A percentile compares a stretch with the other conserved stretches of the same genome.
phyloP scores from a whole-genome alignment of 2,329 filamentous ascomycete genomes.

The Harringtonia lauricola region DNA sequence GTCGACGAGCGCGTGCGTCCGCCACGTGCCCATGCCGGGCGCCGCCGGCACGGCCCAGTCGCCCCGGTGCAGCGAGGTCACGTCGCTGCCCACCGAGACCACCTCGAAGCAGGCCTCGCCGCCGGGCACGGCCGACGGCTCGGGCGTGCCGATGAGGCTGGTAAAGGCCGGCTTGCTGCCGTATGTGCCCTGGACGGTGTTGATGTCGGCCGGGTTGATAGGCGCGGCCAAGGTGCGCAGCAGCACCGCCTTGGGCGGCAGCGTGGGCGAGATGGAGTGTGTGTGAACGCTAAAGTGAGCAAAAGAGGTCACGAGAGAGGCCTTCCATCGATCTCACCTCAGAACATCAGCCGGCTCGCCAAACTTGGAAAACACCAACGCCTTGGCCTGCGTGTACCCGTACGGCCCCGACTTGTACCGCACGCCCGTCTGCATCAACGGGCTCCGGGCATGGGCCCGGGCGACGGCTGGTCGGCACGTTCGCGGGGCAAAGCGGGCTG shows the following conservation, averaged over 20 bases:
- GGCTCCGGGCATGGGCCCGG: not conserved
- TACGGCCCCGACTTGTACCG: constrained; percentile 52
- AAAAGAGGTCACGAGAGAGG: not conserved
- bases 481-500: not conserved
- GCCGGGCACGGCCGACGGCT: constrained; percentile 68
- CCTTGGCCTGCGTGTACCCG: constrained; percentile 76
- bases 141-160: constrained; percentile 59
- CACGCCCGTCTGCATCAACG: constrained; percentile 2
- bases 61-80: constrained; percentile 49
- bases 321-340: constrained; percentile 28
- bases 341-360: constrained; percentile 66
- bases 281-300: constrained; percentile 52
- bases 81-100: constrained; percentile 52
- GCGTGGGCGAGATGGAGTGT: constrained; percentile 65
- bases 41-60: constrained; percentile 90
- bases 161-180: constrained; percentile 73
- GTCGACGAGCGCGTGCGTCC: constrained; percentile 71
- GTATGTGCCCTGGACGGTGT: constrained; percentile 95
- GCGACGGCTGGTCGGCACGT: not conserved
- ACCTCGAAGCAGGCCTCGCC: constrained; percentile 95
- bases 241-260: constrained; percentile 55
- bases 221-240: constrained; percentile 82
- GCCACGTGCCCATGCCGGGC: constrained; percentile 85
- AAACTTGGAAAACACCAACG: constrained; percentile 63
- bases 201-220: constrained; percentile 96